Percentiles rank a stretch among this genome's conserved stretches.
These are phyloP conservation scores for Lasiodiplodia sp. DNA, from an alignment of 2,329 filamentous ascomycete species.

Conservation along the genomic window DNA sequence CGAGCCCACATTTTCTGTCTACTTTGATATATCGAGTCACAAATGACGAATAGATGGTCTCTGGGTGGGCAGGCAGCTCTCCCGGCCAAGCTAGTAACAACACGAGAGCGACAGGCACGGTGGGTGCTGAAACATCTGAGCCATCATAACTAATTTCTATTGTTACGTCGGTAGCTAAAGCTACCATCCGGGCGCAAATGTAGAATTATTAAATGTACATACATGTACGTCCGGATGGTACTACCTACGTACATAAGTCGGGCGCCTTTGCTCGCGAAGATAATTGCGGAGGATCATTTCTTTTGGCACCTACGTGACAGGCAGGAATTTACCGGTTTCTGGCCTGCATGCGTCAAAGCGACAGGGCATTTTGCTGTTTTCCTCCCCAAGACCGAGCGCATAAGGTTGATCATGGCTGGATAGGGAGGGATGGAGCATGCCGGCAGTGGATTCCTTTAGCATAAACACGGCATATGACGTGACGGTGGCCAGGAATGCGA, in stretches of 20 bases:
- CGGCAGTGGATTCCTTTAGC: conserved; percentile 15
- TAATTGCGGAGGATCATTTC: too few relatives aligned
- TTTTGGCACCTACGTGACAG: too few relatives aligned
- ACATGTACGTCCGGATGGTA: too few relatives aligned
- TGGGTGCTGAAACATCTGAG: too few relatives aligned
- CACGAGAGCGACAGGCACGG: conserved; percentile 13
- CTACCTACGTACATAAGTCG: too few relatives aligned
- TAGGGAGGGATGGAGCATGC: not conserved
- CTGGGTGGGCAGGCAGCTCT: not conserved
- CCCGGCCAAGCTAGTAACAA: not conserved
- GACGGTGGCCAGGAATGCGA: conserved; percentile 15
- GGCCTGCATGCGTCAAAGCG: not conserved
- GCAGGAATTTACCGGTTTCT: not conserved
- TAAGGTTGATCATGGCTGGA: conserved; percentile 12
- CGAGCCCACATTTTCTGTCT: conserved; percentile 22
- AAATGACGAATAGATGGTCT: not conserved
- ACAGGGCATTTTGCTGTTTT: not conserved
- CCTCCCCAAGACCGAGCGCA: not conserved
- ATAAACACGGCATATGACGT: conserved; percentile 25
- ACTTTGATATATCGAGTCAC: not conserved
- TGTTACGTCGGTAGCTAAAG: too few relatives aligned
- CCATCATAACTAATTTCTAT: too few relatives aligned
- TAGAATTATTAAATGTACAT: too few relatives aligned
- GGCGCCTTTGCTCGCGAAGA: too few relatives aligned
- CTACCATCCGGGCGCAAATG: too few relatives aligned